phyloP scores from a whole-genome alignment of 1,284 basidiomycete genomes.

The Fistulinella cinereoalba region DNA sequence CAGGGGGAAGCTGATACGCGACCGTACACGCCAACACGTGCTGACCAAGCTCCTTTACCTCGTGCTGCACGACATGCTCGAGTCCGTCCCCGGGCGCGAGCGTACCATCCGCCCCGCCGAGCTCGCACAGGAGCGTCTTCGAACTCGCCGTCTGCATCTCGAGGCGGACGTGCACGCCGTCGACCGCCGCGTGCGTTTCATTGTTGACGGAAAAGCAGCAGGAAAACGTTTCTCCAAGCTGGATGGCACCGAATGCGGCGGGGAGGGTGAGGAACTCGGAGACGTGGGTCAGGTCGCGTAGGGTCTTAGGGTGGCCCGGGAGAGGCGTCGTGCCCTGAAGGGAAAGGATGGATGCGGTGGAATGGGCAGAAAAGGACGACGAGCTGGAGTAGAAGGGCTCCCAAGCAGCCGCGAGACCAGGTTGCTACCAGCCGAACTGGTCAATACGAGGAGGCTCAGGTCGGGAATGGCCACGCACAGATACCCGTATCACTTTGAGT shows the following conservation, averaged over 20 bases:
- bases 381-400: conserved; percentile 83
- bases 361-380: conserved; percentile 72
- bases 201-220: conserved; percentile 79
- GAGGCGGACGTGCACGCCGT: conserved; percentile 56
- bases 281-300: conserved; percentile 71
- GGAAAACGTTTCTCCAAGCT: conserved; percentile 78
- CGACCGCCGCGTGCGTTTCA: conserved; percentile 59
- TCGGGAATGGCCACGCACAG: conserved; percentile 50
- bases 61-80: conserved; percentile 67
- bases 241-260: conserved; percentile 74
- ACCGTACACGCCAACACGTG: conserved; percentile 78
- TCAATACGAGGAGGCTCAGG: conserved; percentile 1
- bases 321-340: conserved; percentile 69
- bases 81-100: conserved; percentile 56
- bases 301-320: conserved; percentile 71
- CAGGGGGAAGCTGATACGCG: conserved; percentile 62
- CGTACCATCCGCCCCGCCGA: conserved; percentile 49
- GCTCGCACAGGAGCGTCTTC: conserved; percentile 60
- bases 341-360: conserved; percentile 72
- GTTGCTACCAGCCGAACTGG: conserved; percentile 47
- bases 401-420: conserved; percentile 71
- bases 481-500: conserved; percentile 78
- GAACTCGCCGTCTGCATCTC: conserved; percentile 77
- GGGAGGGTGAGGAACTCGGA: conserved; percentile 73
- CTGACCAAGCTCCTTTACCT: conserved; percentile 82